Percentiles rank a stretch among this genome's conserved stretches.
Conservation (phyloP, 179 eudicot species). For the Beta lomatogona region DNA sequence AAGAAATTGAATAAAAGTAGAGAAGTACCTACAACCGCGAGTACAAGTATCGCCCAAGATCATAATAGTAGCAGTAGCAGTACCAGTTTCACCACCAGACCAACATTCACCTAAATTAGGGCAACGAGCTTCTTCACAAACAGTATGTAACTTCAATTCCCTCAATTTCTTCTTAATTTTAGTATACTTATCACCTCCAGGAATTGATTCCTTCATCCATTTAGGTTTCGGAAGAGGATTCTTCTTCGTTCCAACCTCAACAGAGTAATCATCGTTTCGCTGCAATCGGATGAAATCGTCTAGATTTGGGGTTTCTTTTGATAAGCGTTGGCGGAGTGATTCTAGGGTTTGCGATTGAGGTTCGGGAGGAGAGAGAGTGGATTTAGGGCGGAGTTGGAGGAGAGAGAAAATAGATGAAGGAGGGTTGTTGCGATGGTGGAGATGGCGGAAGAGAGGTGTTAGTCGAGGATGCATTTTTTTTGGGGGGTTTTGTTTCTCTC, state of each 20-base stretch:
- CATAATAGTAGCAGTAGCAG: conserved; percentile 97
- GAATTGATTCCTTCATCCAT: conserved; percentile 94
- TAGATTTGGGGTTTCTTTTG: conserved; percentile 64
- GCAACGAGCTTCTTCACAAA: conserved; percentile 91
- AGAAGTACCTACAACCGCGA: conserved; percentile 76
- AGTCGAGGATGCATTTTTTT: conserved; percentile 39
- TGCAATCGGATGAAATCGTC: conserved; percentile 52
- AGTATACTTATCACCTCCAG: conserved; percentile 88
- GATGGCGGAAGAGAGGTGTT: conserved; percentile 48
- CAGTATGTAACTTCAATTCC: conserved; percentile 87
- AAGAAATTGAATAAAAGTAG: neutral
- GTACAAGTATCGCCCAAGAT: conserved; percentile 97
- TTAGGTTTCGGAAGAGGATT: conserved; percentile 93
- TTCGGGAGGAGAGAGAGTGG: conserved; percentile 19
- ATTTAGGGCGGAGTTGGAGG: conserved; percentile 26
- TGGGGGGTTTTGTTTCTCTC: too few species aligned
- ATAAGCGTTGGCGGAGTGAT: conserved; percentile 71
- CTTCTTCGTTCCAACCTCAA: conserved; percentile 90
- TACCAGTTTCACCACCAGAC: conserved; percentile 99
- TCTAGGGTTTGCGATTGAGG: conserved; percentile 49
- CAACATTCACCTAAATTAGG: conserved; percentile 97
- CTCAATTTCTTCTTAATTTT: conserved; percentile 79
- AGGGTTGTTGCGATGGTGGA: conserved; percentile 26
- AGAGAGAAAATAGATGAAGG: conserved; percentile 1
- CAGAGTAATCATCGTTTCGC: conserved; percentile 56